Conservation (phyloP, 1,284 basidiomycete genomes). For the Melampsora abietis-canadensis region DNA sequence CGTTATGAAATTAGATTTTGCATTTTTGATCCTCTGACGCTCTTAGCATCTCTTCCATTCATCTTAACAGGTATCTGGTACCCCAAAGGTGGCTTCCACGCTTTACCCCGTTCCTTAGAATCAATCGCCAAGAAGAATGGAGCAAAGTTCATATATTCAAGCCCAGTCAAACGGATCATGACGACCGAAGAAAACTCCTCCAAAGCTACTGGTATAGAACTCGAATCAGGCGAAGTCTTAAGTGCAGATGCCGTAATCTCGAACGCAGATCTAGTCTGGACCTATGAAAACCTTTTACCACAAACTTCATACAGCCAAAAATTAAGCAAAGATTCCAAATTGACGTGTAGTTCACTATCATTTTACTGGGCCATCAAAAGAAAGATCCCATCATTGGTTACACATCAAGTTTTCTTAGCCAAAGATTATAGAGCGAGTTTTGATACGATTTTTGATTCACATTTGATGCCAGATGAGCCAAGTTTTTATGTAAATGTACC, state of each 20-base stretch:
- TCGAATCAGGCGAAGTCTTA: slow-evolving; percentile 55
- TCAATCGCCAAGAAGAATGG: slow-evolving; percentile 56
- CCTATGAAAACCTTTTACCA: slow-evolving; percentile 57
- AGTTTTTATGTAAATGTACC: slow-evolving; percentile 61
- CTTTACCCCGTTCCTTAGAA: slow-evolving; percentile 52
- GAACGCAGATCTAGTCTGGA: slow-evolving; percentile 60
- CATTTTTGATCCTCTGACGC: background rate
- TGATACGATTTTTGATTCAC: slow-evolving; percentile 59
- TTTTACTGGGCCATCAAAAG: slow-evolving; percentile 60
- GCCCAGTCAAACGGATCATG: slow-evolving; percentile 55
- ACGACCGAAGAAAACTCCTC: slow-evolving; percentile 48
- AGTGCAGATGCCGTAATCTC: slow-evolving; percentile 58
- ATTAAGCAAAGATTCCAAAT: slow-evolving; percentile 50
- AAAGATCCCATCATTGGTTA: slow-evolving; percentile 55
- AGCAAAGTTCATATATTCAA: slow-evolving; percentile 56
- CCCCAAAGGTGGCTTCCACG: slow-evolving; percentile 59
- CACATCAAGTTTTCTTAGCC: slow-evolving; percentile 58
- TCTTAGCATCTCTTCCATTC: background rate
- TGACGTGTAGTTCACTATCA: slow-evolving; percentile 58
- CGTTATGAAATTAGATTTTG: background rate
- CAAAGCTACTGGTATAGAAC: slow-evolving; percentile 55
- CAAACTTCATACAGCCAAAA: slow-evolving; percentile 51
- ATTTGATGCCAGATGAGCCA: slow-evolving; percentile 58
- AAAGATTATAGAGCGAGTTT: slow-evolving; percentile 53
- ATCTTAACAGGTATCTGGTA: slow-evolving; percentile 58